phyloP scores from a whole-genome alignment of 306 rosid genomes.

The Castanea sativa region DNA sequence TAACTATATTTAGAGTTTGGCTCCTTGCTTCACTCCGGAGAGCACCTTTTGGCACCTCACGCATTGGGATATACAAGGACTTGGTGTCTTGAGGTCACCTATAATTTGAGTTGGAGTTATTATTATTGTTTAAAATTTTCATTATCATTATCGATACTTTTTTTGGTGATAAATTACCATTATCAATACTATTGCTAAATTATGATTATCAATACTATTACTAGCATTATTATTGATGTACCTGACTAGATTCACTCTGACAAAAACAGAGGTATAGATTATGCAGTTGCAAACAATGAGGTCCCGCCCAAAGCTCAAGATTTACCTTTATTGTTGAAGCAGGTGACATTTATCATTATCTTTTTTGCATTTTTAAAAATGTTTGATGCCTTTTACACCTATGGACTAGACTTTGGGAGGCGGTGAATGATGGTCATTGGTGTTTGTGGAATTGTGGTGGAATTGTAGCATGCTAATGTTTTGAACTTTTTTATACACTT shows the following conservation, averaged over 20 bases:
- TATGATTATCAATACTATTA: not conserved
- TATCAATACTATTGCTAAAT: too few relatives aligned
- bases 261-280: constrained; percentile 69
- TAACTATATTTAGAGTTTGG: too few relatives aligned
- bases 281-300: constrained; percentile 60
- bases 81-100: too few relatives aligned
- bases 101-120: not conserved
- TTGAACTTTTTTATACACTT: too few relatives aligned
- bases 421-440: not conserved
- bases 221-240: not conserved
- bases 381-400: not conserved
- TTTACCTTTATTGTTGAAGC: constrained; percentile 55
- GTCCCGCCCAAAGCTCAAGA: constrained; percentile 35
- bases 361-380: not conserved
- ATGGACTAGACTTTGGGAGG: not conserved
- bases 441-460: not conserved
- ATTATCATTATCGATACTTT: not conserved
- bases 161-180: too few relatives aligned
- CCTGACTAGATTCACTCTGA: constrained; percentile 33
- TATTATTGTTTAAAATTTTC: not conserved
- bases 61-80: too few relatives aligned
- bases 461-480: not conserved
- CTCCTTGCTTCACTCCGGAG: too few relatives aligned
- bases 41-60: too few relatives aligned
- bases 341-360: constrained; percentile 44